Evolutionary conservation across 164 flowering plant genomes (phyloP), one percentile per base, ranked within the genome.

Genomic region (Dillenia turbinata): DNA sequence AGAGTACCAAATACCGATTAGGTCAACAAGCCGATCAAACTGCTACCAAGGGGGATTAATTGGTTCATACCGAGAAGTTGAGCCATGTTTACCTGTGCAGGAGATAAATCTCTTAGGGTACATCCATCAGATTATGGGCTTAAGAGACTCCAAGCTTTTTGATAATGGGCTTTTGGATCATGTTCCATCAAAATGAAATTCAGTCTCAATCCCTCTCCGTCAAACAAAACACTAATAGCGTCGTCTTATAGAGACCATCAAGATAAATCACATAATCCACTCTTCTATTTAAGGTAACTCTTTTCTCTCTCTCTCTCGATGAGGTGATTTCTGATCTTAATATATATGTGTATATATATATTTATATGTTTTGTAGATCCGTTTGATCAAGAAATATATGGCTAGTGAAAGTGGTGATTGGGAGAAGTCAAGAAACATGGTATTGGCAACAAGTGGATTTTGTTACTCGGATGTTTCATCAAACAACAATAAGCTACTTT

Each of bases 401-500:
- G 83, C 81, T 46, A 12, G 68, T 59, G 77, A 78, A 50, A 40
- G 53, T 45, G 61, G 63, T 49, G 77, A 72, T 26, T 5, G 5
- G 55, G 77, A 72, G 49, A 83, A 77, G 58, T 47, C 73, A 17
- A 77, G 70, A 62, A 57, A 49, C 65, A 71, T 74, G 71, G 72
- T 64, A 1, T 26, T 5, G 5, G 63, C 77, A 22, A 59, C 79
- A 8, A 17, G 60, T 26, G 76, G 74, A 16, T 79, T 78, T 54
- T 67, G 73, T 57, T 81, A 79, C 77, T 59, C 82, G 2, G 84
- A 75, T 55, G 65, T 73, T 54, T 71, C 81, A 44, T 65, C 82
- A 1, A 56, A 26, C 44, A 69, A 68, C 56, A 52, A 45, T 45
- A 91, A 81, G 74, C 76, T 94, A 62, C 73, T 94, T 73, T 79